Evolutionary conservation across 345 rosid genomes (phyloP).

Genomic region (Gossypium mustelinum): DNA sequence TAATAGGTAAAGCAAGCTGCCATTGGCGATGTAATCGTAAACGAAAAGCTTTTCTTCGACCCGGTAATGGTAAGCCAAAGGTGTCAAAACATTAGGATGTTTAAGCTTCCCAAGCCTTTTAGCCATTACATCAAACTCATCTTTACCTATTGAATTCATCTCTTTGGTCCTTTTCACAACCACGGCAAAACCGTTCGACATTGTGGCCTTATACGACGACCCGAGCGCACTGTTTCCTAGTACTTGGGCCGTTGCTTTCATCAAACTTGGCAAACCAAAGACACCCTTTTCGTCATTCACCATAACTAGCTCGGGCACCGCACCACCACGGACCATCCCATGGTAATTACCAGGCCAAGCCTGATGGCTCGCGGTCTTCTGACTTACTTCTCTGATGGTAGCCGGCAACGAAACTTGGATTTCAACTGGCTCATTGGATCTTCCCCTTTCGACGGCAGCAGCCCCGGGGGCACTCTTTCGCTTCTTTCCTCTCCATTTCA

Average conservation of each 20-base stretch:
- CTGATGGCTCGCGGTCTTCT: constrained; percentile 16
- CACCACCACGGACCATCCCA: background rate
- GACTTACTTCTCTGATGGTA: constrained; percentile 7
- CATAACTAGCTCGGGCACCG: constrained; percentile 40
- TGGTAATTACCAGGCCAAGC: constrained; percentile 12
- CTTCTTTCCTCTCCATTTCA: constrained; percentile 27
- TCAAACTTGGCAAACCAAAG: constrained; percentile 59
- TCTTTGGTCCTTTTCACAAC: constrained; percentile 77
- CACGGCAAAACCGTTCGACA: constrained; percentile 40
- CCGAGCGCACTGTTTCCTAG: constrained; percentile 61
- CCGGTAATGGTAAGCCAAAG: constrained; percentile 65
- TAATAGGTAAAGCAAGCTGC: constrained; percentile 61
- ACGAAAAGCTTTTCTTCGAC: constrained; percentile 69
- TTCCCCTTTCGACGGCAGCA: constrained; percentile 13
- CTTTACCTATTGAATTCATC: constrained; percentile 42
- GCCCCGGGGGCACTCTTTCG: background rate
- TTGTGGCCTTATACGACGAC: constrained; percentile 55
- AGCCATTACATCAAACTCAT: constrained; percentile 52
- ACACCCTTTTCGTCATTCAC: constrained; percentile 55
- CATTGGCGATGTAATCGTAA: constrained; percentile 46
- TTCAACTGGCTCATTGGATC: constrained; percentile 10
- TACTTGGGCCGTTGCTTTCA: constrained; percentile 77
- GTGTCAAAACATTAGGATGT: constrained; percentile 55
- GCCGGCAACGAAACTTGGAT: constrained; percentile 28
- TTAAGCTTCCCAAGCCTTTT: constrained; percentile 44